These are phyloP conservation scores for Globisporangium echinulatum DNA, from an alignment of 352 stramenopile species.

Conservation along the genomic window DNA sequence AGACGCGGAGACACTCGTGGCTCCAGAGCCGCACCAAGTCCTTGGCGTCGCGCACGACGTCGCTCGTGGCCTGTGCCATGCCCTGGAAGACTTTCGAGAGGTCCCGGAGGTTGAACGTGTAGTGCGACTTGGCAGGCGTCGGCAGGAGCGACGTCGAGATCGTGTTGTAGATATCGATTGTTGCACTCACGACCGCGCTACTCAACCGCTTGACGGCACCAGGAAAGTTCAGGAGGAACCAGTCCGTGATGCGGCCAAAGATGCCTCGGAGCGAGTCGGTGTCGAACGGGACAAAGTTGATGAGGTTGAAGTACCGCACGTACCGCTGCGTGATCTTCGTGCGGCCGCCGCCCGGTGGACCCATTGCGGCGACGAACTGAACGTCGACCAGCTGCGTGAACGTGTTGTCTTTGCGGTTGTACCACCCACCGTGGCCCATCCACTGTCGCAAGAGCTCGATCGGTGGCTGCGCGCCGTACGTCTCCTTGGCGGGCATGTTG, in stretches of 20 bases:
- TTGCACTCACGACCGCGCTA: slow-evolving; percentile 66
- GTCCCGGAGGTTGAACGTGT: slow-evolving; percentile 93
- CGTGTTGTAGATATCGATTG: slow-evolving; percentile 90
- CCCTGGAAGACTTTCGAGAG: slow-evolving; percentile 92
- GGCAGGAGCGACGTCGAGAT: slow-evolving; percentile 87
- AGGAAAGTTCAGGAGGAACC: slow-evolving; percentile 83
- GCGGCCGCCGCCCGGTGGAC: slow-evolving; percentile 85
- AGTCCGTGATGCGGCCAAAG: slow-evolving; percentile 88
- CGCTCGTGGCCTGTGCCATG: slow-evolving; percentile 74
- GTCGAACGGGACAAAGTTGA: slow-evolving; percentile 92
- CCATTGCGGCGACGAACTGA: slow-evolving; percentile 92
- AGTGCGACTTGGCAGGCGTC: slow-evolving; percentile 92
- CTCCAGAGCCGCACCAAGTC: slow-evolving; percentile 87
- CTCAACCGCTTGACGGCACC: slow-evolving; percentile 77
- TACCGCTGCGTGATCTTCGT: slow-evolving; percentile 92
- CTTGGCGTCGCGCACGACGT: slow-evolving; percentile 78
- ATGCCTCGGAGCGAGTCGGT: slow-evolving; percentile 81
- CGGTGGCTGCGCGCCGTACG: slow-evolving; percentile 90
- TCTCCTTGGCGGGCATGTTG: slow-evolving; percentile 94
- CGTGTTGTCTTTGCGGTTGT: slow-evolving; percentile 91
- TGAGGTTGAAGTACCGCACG: slow-evolving; percentile 90
- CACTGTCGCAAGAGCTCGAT: slow-evolving; percentile 92
- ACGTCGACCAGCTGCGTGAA: slow-evolving; percentile 91
- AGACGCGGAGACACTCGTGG: slow-evolving; percentile 90
- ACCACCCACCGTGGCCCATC: slow-evolving; percentile 93